Evolutionary conservation across 164 flowering plant genomes (phyloP).

Genomic region (Chloranthus sessilifolius): DNA sequence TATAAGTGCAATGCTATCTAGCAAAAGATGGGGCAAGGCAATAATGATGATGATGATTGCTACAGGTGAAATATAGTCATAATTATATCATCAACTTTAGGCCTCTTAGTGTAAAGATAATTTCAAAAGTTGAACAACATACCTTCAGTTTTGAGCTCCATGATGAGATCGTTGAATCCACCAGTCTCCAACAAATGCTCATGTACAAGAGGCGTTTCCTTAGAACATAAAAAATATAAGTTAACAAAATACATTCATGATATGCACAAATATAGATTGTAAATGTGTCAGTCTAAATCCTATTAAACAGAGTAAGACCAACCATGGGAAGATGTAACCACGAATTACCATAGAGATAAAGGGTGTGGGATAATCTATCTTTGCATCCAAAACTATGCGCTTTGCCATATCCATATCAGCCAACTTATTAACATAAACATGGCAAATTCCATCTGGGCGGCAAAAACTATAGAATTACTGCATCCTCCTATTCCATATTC

Average conservation of each 20-base stretch:
- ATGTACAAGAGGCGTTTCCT: constrained; percentile 98
- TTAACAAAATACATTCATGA: too few relatives aligned
- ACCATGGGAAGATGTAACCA: constrained; percentile 1
- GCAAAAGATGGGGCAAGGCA: too few relatives aligned
- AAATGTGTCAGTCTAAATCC: neutral
- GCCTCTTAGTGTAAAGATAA: too few relatives aligned
- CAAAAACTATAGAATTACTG: constrained; percentile 16
- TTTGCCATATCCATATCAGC: constrained; percentile 78
- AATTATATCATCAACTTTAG: too few relatives aligned
- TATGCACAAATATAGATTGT: neutral
- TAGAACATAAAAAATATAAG: constrained; percentile 11
- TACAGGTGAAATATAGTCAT: too few relatives aligned
- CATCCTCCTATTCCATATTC: constrained; percentile 5
- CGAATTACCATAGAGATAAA: constrained; percentile 87
- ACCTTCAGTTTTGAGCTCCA: constrained; percentile 69
- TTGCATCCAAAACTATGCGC: constrained; percentile 80
- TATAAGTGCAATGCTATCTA: too few relatives aligned
- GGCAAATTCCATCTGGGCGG: constrained; percentile 92
- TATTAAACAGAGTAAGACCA: too few relatives aligned
- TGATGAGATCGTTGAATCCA: constrained; percentile 44
- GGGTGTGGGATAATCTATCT: constrained; percentile 94
- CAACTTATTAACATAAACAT: constrained; percentile 86
- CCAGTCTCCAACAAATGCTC: constrained; percentile 57
- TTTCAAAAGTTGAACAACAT: too few relatives aligned
- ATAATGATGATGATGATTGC: too few relatives aligned